These are phyloP conservation scores for Penicillium coprophilum DNA, from an alignment of 495 filamentous ascomycete genomes.

Conservation along the genomic window DNA sequence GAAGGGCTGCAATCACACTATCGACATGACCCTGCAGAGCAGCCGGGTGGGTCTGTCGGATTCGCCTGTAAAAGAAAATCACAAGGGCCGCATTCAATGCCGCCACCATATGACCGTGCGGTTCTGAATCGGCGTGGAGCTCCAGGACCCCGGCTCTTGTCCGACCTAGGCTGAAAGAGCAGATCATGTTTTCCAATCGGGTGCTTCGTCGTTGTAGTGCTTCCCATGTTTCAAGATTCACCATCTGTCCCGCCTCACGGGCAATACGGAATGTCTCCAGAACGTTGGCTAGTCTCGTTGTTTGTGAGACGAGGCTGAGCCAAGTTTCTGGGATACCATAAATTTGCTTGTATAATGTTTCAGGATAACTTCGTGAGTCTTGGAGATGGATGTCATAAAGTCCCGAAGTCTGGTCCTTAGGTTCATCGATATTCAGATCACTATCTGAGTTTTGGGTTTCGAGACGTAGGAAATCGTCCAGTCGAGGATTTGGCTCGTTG, in stretches of 20 bases:
- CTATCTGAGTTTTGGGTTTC: constrained; percentile 31
- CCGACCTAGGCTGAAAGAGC: constrained; percentile 27
- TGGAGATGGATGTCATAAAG: constrained; percentile 37
- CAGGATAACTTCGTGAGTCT: constrained; percentile 33
- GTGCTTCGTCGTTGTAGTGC: constrained; percentile 32
- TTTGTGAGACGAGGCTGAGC: constrained; percentile 39
- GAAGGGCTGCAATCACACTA: constrained; percentile 28
- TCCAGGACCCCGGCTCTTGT: constrained; percentile 14
- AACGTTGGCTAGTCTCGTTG: constrained; percentile 36
- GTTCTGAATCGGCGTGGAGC: constrained; percentile 14
- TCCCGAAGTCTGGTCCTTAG: constrained; percentile 29
- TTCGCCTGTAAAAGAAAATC: constrained; percentile 37
- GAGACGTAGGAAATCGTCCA: constrained; percentile 38
- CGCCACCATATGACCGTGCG: constrained; percentile 28
- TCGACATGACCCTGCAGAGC: constrained; percentile 36
- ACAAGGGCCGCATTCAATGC: constrained; percentile 33
- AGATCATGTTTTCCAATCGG: constrained; percentile 38
- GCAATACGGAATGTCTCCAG: constrained; percentile 29
- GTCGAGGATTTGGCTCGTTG: constrained; percentile 22
- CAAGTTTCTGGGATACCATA: constrained; percentile 41
- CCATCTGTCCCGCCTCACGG: constrained; percentile 6
- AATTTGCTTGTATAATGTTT: constrained; percentile 35
- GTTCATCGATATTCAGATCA: constrained; percentile 39
- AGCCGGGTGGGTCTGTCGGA: constrained; percentile 33
- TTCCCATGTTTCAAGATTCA: constrained; percentile 32